Evolutionary conservation across 164 flowering plant species (phyloP).

Genomic region (Umbilicus rupestris): DNA sequence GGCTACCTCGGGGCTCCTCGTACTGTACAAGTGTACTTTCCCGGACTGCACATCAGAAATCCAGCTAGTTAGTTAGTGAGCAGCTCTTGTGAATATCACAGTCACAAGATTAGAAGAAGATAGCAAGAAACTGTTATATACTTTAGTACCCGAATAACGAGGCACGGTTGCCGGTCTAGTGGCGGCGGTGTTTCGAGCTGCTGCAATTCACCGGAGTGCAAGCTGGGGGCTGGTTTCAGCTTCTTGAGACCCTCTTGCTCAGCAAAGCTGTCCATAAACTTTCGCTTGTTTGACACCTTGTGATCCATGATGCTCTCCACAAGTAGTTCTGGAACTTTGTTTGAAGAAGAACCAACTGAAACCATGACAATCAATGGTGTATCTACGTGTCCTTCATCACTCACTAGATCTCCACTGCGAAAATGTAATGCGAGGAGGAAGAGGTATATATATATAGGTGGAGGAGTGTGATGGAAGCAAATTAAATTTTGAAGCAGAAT

Average conservation of each 20-base stretch:
- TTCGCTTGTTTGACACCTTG: conserved; percentile 51
- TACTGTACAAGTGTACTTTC: conserved; percentile 51
- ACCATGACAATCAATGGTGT: no score
- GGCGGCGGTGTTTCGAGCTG: conserved; percentile 57
- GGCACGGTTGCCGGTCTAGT: conserved; percentile 67
- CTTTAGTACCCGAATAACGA: conserved; percentile 62
- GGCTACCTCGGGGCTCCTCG: conserved; percentile 44
- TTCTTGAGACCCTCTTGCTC: conserved; percentile 16
- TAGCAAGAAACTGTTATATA: no score
- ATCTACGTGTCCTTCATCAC: no score
- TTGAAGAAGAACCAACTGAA: no score
- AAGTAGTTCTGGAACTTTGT: conserved; percentile 12
- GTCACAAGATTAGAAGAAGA: no score
- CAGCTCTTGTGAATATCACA: no score
- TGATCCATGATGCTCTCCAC: conserved; percentile 13
- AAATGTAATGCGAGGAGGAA: conserved; percentile 9
- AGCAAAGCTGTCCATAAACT: conserved; percentile 22
- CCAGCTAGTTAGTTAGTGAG: no score
- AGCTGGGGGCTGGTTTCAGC: conserved; percentile 9
- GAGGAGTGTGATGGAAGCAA: conserved; percentile 4
- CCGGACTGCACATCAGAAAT: conserved; percentile 48
- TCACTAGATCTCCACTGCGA: no score
- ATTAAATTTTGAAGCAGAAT: conserved; percentile 21
- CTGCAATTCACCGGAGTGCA: conserved; percentile 23
- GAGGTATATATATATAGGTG: conserved; percentile 26